Evolutionary conservation across 73 alveolate species (phyloP).

Genomic region (Urostyla sp.): DNA sequence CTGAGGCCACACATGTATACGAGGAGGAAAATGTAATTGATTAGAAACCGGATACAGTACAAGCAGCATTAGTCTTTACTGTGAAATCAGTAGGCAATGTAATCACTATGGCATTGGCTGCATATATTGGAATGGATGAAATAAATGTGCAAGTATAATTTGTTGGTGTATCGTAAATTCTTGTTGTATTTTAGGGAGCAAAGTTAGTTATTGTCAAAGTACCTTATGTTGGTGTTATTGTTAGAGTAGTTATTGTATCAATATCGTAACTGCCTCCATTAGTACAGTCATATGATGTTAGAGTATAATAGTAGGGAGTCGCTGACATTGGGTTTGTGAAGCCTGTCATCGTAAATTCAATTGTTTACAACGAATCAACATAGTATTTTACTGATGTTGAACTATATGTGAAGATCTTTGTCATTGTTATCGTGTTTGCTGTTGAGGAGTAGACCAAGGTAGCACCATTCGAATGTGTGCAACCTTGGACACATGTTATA

Average conservation of each 20-base stretch:
- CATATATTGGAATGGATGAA: neutral
- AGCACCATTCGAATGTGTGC: neutral
- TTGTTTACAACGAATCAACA: neutral
- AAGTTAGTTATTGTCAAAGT: neutral
- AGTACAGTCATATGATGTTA: neutral
- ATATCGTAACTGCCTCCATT: neutral
- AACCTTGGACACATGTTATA: neutral
- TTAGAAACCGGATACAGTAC: conserved; percentile 8
- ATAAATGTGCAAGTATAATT: neutral
- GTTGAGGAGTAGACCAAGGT: neutral
- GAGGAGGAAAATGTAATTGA: too few relatives aligned
- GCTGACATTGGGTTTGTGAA: conserved; percentile 34
- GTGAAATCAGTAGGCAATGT: conserved; percentile 21
- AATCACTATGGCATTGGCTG: conserved; percentile 2
- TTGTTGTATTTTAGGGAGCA: neutral
- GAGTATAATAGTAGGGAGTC: neutral
- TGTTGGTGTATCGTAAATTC: neutral
- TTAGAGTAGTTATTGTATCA: neutral
- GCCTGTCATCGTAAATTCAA: neutral
- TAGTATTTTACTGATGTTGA: too few relatives aligned
- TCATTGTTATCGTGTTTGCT: neutral
- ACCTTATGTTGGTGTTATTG: conserved; percentile 1
- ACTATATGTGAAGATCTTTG: neutral
- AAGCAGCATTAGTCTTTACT: neutral
- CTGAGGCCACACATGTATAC: neutral